Evolutionary conservation across 1,139 yeast species (phyloP).

Genomic region (Suhomyces maxii): DNA sequence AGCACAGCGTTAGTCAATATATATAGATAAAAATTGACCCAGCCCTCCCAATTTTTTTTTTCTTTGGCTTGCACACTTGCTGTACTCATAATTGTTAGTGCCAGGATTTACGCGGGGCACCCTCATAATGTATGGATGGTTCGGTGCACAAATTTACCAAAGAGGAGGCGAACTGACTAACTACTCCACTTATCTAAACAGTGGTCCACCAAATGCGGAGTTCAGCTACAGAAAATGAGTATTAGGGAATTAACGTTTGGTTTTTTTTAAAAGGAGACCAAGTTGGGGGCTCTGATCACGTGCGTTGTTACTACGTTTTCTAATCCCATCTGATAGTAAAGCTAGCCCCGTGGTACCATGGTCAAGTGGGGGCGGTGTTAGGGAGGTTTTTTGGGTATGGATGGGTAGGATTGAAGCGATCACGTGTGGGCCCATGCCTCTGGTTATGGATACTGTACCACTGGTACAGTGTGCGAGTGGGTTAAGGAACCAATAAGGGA

Average conservation of each 20-base stretch:
- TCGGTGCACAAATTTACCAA: constrained; percentile 10
- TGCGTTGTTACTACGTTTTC: background rate
- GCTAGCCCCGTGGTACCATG: no score
- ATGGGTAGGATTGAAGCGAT: no score
- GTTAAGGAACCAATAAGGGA: no score
- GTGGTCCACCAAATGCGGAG: background rate
- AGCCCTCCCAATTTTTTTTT: background rate
- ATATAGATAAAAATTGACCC: constrained; percentile 5
- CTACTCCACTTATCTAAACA: background rate
- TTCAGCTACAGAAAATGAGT: background rate
- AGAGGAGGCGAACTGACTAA: background rate
- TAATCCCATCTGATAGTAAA: no score
- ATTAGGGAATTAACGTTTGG: background rate
- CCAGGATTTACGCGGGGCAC: constrained; percentile 18
- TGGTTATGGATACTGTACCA: no score
- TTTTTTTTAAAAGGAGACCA: no score
- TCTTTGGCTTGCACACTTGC: constrained; percentile 11
- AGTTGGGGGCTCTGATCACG: background rate
- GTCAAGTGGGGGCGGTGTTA: no score
- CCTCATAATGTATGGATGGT: constrained; percentile 7
- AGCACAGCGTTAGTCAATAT: constrained; percentile 9
- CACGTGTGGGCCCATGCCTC: no score
- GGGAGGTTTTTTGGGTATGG: no score
- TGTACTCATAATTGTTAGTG: constrained; percentile 20
- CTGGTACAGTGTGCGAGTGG: no score